Evolutionary conservation across 192 early-diverging fungal genomes (phyloP).

Genomic region (Dissophora ornata): DNA sequence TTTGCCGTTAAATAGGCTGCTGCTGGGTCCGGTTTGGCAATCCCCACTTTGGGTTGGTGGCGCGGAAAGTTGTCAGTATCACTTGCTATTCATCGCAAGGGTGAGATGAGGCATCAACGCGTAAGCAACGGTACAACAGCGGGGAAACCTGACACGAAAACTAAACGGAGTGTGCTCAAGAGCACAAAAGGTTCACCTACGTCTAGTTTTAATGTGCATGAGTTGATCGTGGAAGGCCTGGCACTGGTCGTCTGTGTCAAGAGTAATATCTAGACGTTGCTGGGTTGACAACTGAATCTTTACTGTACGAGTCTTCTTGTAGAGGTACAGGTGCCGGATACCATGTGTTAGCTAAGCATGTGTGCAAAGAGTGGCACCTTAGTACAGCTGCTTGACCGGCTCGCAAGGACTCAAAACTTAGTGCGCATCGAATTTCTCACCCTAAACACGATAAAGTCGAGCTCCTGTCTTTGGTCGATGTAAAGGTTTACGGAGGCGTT

Average conservation of each 20-base stretch:
- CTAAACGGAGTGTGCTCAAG: background rate
- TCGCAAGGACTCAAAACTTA: background rate
- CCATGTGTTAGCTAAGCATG: slow-evolving; percentile 30
- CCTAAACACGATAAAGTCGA: slow-evolving; percentile 33
- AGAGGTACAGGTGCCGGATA: slow-evolving; percentile 24
- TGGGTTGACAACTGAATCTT: slow-evolving; percentile 28
- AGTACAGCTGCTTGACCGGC: background rate
- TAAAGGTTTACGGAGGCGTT: slow-evolving; percentile 39
- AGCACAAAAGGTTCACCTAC: slow-evolving; percentile 10
- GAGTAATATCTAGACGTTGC: slow-evolving; percentile 26
- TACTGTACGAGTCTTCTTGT: background rate
- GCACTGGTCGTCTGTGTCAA: slow-evolving; percentile 6
- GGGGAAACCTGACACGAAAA: background rate
- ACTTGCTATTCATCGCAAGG: slow-evolving; percentile 3
- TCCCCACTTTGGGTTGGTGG: slow-evolving; percentile 29
- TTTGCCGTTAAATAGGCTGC: slow-evolving; percentile 33
- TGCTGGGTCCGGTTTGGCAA: slow-evolving; percentile 25
- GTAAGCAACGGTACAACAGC: background rate
- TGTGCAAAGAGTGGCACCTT: background rate
- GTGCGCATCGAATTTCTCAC: slow-evolving; percentile 5
- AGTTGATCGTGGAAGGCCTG: slow-evolving; percentile 18
- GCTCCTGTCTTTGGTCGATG: slow-evolving; percentile 30
- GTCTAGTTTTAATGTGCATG: slow-evolving; percentile 17
- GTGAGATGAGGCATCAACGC: background rate
- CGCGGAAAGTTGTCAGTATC: slow-evolving; percentile 17